These are phyloP conservation scores for Candida nemodendra DNA, from an alignment of 805 yeast species.

Conservation along the genomic window DNA sequence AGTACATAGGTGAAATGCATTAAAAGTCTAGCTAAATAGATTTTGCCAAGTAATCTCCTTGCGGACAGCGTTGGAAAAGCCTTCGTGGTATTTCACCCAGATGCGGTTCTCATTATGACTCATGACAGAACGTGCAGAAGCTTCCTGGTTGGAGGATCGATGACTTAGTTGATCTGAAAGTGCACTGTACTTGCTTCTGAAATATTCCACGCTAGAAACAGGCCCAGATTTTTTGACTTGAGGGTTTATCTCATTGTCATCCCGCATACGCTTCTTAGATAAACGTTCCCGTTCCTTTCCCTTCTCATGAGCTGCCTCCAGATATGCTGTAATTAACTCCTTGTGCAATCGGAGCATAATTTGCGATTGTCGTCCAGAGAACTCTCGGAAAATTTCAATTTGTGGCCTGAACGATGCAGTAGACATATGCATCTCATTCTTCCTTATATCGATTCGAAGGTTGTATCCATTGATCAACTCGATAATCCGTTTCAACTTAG, in stretches of 20 bases:
- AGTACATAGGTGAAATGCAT: too few relatives aligned
- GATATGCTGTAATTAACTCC: conserved; percentile 13
- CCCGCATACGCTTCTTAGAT: conserved; percentile 15
- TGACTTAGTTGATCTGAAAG: conserved; percentile 16
- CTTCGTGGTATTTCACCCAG: conserved; percentile 93
- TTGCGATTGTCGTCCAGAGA: conserved; percentile 10
- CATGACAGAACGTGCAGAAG: conserved; percentile 18
- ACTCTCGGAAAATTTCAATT: conserved; percentile 8
- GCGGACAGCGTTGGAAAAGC: conserved; percentile 87
- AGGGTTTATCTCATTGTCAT: conserved; percentile 2
- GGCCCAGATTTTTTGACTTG: conserved; percentile 11
- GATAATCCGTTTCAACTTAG: conserved; percentile 13
- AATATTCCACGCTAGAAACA: conserved; percentile 35
- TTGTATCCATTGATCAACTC: conserved; percentile 12
- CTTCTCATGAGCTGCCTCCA: conserved; percentile 5
- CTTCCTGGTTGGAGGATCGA: conserved; percentile 11
- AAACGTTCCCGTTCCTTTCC: conserved; percentile 6
- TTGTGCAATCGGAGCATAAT: conserved; percentile 15
- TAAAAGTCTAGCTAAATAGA: conserved; percentile 39
- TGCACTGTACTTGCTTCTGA: conserved; percentile 41
- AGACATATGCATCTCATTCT: conserved; percentile 7
- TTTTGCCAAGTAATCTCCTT: conserved; percentile 78
- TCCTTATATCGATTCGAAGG: conserved; percentile 16
- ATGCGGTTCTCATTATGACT: conserved; percentile 37
- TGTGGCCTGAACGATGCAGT: conserved; percentile 15